phyloP scores from a whole-genome alignment of 345 rosid species.

The Eucalyptus shirleyi region DNA sequence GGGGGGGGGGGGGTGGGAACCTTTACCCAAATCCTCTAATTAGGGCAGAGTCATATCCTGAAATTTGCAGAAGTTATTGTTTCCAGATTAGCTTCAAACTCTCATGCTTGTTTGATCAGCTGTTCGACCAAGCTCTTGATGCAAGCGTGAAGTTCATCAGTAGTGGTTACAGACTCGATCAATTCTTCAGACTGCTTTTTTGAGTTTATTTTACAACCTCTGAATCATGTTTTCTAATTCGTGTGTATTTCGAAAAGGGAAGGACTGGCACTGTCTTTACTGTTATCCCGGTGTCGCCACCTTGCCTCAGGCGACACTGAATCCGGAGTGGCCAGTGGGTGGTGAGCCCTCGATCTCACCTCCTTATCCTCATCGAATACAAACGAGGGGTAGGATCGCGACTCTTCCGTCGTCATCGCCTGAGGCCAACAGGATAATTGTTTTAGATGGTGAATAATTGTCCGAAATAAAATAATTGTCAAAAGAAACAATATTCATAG shows the following conservation, averaged over 20 bases:
- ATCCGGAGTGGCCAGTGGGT: neutral
- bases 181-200: slow-evolving; percentile 22
- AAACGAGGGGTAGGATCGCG: neutral
- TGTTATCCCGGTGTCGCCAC: neutral
- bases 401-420: neutral
- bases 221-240: too few relatives aligned
- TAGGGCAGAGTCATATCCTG: neutral
- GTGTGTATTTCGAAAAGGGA: too few relatives aligned
- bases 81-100: slow-evolving; percentile 53
- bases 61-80: slow-evolving; percentile 27
- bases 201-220: slow-evolving; percentile 21
- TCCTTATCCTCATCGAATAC: neutral
- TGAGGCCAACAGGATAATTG: neutral
- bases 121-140: slow-evolving; percentile 55
- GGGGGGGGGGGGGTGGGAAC: too few relatives aligned
- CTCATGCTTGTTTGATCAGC: slow-evolving; percentile 40
- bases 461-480: too few relatives aligned
- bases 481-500: too few relatives aligned
- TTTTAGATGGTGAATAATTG: too few relatives aligned
- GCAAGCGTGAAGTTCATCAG: slow-evolving; percentile 36
- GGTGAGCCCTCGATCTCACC: neutral
- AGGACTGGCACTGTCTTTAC: neutral
- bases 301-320: neutral
- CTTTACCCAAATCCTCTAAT: too few relatives aligned
- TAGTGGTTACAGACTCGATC: slow-evolving; percentile 28